phyloP scores from a whole-genome alignment of 1,284 basidiomycete genomes.

The Cryptococcus sp. region DNA sequence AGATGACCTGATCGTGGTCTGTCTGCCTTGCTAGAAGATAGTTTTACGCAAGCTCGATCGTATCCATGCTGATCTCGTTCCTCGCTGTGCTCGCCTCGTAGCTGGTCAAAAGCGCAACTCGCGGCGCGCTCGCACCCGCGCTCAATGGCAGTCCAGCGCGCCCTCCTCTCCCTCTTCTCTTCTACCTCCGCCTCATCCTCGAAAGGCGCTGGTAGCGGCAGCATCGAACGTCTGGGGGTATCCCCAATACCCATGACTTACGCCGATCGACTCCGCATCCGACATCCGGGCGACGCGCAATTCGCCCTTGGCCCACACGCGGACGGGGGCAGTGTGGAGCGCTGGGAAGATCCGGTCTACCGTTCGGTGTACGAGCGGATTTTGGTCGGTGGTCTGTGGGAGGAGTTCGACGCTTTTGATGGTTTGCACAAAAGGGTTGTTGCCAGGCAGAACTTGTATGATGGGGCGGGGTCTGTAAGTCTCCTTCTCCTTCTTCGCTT shows the following conservation, averaged over 20 bases:
- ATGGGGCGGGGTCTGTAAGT: slow-evolving; percentile 43
- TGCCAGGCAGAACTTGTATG: slow-evolving; percentile 50
- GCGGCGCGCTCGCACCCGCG: slow-evolving; percentile 74
- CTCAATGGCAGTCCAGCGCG: slow-evolving; percentile 60
- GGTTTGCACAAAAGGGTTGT: slow-evolving; percentile 37
- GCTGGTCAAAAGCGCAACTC: slow-evolving; percentile 63
- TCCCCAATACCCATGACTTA: slow-evolving; percentile 62
- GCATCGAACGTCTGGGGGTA: no score
- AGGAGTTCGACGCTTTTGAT: slow-evolving; percentile 50
- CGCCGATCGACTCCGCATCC: slow-evolving; percentile 73
- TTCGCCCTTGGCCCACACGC: slow-evolving; percentile 75
- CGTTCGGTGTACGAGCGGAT: slow-evolving; percentile 63
- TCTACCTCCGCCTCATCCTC: not conserved
- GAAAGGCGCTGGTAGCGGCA: no score
- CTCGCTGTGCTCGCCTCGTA: slow-evolving; percentile 4
- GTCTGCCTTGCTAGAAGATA: not conserved
- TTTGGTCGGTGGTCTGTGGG: slow-evolving; percentile 62
- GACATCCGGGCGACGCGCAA: slow-evolving; percentile 68
- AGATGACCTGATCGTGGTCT: not conserved
- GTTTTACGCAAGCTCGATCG: not conserved
- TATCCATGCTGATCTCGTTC: not conserved
- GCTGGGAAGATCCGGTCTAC: slow-evolving; percentile 73
- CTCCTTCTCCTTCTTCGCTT: no score
- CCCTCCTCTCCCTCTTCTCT: slow-evolving; percentile 65
- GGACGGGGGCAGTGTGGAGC: slow-evolving; percentile 72